These are phyloP conservation scores for Breviolum minutum DNA, from an alignment of 73 alveolate genomes.

Conservation along the genomic window DNA sequence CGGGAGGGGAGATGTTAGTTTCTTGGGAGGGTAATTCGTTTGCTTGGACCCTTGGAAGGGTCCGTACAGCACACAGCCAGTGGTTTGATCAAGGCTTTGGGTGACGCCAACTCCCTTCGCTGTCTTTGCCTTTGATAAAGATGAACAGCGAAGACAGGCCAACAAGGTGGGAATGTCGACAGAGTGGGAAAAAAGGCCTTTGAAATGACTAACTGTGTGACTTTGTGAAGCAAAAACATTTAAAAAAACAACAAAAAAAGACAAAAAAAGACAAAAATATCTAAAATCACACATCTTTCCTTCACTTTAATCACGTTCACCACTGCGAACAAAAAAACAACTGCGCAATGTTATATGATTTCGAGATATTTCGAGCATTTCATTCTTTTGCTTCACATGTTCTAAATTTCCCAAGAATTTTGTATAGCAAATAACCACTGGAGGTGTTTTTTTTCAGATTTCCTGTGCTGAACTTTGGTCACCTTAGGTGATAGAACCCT, in stretches of 20 bases:
- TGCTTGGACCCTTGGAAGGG: not conserved
- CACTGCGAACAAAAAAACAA: not conserved
- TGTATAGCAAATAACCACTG: not conserved
- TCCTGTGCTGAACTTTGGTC: not conserved
- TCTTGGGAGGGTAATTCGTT: not conserved
- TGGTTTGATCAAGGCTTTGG: constrained; percentile 11
- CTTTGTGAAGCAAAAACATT: not conserved
- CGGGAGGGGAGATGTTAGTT: not conserved
- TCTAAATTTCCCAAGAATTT: no score
- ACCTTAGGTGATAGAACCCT: constrained; percentile 40
- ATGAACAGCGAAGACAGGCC: constrained; percentile 63
- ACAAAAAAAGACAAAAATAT: no score
- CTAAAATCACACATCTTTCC: not conserved
- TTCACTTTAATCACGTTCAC: not conserved
- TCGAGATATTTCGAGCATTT: no score
- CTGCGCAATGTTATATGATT: not conserved
- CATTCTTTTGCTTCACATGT: no score
- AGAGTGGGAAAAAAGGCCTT: not conserved
- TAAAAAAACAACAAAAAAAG: no score
- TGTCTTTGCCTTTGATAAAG: constrained; percentile 61
- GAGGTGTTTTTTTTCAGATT: no score
- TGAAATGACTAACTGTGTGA: not conserved
- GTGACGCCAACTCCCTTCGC: constrained; percentile 73
- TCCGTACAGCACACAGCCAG: not conserved
- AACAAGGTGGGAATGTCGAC: not conserved